Conservation (phyloP, 441 rosid species). For the Raphanus hybrid region DNA sequence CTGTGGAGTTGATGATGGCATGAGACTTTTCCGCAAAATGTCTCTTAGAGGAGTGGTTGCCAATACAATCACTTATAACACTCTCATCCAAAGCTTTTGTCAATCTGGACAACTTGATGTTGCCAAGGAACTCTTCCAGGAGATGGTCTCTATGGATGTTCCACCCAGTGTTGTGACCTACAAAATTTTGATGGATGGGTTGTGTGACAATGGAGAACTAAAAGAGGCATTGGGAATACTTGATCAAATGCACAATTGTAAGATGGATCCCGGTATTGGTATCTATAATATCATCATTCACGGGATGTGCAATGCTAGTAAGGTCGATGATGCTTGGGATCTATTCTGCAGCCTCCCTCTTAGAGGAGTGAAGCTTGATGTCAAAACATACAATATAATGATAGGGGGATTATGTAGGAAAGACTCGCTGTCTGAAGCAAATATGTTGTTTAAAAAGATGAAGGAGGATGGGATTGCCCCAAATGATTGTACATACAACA, state of each 20-base stretch:
- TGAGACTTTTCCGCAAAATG: background rate
- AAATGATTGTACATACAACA: background rate
- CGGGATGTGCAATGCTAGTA: conserved; percentile 1
- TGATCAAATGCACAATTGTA: background rate
- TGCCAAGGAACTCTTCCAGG: background rate
- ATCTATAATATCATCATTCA: background rate
- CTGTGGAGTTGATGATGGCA: background rate
- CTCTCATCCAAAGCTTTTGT: background rate
- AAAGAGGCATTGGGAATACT: background rate
- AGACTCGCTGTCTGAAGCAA: background rate
- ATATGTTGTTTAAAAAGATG: background rate
- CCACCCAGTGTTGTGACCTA: background rate
- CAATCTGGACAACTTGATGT: background rate
- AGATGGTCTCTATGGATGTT: background rate
- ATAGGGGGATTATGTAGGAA: background rate
- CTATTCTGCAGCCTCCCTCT: background rate
- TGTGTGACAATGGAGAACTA: background rate
- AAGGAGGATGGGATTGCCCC: background rate
- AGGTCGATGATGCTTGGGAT: background rate
- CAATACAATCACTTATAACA: background rate
- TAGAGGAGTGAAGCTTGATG: background rate
- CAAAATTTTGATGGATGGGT: background rate
- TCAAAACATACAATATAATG: background rate
- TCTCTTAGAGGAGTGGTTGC: background rate
- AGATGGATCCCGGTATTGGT: background rate